Evolutionary conservation across 768 basidiomycete genomes (phyloP), one percentile per base, ranked within the genome.

Genomic region (Lanmaoa pseudosensibilis): DNA sequence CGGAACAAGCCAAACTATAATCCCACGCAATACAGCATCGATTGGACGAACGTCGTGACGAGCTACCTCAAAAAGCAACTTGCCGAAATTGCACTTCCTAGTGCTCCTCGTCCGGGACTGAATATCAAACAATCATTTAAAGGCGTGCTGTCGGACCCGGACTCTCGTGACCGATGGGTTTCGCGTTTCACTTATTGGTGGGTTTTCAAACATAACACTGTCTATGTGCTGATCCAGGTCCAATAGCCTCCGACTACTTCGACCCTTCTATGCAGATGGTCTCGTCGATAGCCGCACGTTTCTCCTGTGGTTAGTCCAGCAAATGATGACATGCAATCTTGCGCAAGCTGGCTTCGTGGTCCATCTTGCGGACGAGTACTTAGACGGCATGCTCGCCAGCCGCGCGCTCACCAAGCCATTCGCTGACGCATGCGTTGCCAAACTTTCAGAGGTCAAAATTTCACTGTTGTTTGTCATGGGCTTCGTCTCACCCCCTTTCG

Each of bases 101-200:
- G 84, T 65, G 85, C 90, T 27, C 88, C 90, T 18, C 81, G 90
- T 38, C 82, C 81, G 12, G 87, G 87, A 9, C 70, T 91, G 49
- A 90, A 89, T 61, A 89, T 93, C 65, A 93, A 92, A 64, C 86
- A 87, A 56, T 87, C 85, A 0, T 94, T 94, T 72, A 92, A 90
- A 67, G 86, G 89, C 4, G 85, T 92, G 5, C 75, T 94, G 15
- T 80, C 86, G 3, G 92, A 94, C 46, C 62, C 74, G 1, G 87
- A 92, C 23, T 76, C 82, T 16, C 81, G 90, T 32, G 85, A 88
- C 53, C 79, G 80, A 56, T 94, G 92, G 92, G 79, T 88, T 57
- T 85, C 84, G 5, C 85, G 87, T 32, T 94, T 92, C 60, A 78
- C 80, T 11, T 94, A 92, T 69, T 85, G 88, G 92, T 91, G 60